A percentile compares a stretch with the other conserved stretches of the same genome.
Evolutionary conservation across 306 rosid species (phyloP).

Genomic region (Boehmeria nivea): DNA sequence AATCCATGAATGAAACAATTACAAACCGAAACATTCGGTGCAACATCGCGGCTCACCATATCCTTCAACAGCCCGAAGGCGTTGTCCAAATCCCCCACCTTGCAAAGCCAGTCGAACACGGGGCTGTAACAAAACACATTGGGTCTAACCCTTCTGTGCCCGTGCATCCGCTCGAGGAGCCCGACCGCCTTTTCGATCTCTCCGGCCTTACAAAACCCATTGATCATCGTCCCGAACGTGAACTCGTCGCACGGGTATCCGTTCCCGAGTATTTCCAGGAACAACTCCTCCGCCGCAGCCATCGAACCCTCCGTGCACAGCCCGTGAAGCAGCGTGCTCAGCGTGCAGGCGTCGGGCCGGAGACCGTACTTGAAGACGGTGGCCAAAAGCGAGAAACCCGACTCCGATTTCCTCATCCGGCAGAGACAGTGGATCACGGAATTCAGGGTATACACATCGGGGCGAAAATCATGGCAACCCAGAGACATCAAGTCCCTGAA

Average conservation of each 20-base stretch:
- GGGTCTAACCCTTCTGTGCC: neutral
- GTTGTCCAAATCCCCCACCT: neutral
- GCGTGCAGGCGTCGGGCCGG: neutral
- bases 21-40: neutral
- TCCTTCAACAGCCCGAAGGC: neutral
- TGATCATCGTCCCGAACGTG: neutral
- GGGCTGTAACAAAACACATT: neutral
- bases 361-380: neutral
- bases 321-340: neutral
- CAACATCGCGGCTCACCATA: neutral
- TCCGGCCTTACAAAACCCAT: neutral
- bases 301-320: neutral
- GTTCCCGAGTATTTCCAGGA: neutral
- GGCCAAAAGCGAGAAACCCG: neutral
- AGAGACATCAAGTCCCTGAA: neutral
- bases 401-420: neutral
- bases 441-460: neutral
- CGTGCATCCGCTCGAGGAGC: neutral
- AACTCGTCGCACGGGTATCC: neutral
- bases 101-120: slow-evolving; percentile 1
- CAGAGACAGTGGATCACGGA: neutral
- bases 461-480: neutral
- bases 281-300: neutral
- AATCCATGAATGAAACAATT: neutral
- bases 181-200: neutral